Evolutionary conservation across 352 stramenopile species (phyloP).

Genomic region (Blastocystis sp.): DNA sequence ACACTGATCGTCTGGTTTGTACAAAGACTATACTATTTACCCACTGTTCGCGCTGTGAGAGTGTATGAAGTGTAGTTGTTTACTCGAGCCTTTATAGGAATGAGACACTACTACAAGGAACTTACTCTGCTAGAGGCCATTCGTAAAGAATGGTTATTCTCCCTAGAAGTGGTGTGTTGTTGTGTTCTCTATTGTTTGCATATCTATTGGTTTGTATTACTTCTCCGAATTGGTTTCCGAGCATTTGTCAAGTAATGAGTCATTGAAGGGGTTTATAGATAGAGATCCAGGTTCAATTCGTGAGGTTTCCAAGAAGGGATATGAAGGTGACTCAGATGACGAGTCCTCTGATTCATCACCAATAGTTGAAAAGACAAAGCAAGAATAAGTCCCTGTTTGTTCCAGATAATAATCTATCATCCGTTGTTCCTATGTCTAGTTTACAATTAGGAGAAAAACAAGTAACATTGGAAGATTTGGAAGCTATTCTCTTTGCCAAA

Average conservation of each 20-base stretch:
- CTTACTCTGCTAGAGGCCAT: neutral
- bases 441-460: slow-evolving; percentile 68
- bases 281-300: slow-evolving; percentile 42
- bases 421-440: neutral
- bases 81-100: neutral
- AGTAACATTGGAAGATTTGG: slow-evolving; percentile 68
- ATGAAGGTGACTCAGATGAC: slow-evolving; percentile 57
- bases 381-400: slow-evolving; percentile 43
- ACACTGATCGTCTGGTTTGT: slow-evolving; percentile 28
- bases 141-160: slow-evolving; percentile 31
- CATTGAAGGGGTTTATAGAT: neutral
- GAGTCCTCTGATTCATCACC: slow-evolving; percentile 1
- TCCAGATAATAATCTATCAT: neutral
- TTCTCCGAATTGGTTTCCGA: slow-evolving; percentile 22
- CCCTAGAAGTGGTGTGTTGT: neutral
- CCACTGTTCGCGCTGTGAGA: neutral
- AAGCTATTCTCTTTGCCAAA: slow-evolving; percentile 25
- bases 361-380: neutral
- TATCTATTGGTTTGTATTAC: slow-evolving; percentile 62
- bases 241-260: slow-evolving; percentile 26
- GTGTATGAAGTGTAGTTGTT: neutral
- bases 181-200: slow-evolving; percentile 54
- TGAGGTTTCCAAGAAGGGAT: slow-evolving; percentile 52
- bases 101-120: neutral
- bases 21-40: slow-evolving; percentile 46